Conservation (phyloP, 2,329 filamentous ascomycete species). For the Xylaria sp. region DNA sequence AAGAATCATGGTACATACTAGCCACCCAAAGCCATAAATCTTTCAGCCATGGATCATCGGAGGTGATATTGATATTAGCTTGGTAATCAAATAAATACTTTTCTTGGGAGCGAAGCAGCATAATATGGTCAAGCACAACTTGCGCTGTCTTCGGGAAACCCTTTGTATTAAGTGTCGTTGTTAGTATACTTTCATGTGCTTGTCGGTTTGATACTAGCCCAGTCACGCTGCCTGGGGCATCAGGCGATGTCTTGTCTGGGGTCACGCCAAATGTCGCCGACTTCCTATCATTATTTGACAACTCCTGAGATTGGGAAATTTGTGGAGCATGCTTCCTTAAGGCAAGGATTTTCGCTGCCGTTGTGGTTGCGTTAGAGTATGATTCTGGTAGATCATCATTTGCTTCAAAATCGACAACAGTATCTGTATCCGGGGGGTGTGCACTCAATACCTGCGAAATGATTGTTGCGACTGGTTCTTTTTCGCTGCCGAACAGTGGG, state of each 20-base stretch:
- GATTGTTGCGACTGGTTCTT: conserved; percentile 49
- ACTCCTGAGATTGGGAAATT: conserved; percentile 24
- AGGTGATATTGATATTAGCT: conserved; percentile 69
- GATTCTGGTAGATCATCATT: conserved; percentile 47
- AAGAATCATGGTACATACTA: conserved; percentile 51
- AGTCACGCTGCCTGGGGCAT: conserved; percentile 46
- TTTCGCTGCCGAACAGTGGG: conserved; percentile 62
- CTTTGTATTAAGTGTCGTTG: conserved; percentile 50
- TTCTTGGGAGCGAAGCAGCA: conserved; percentile 65
- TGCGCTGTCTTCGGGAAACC: conserved; percentile 59
- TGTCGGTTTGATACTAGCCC: conserved; percentile 57
- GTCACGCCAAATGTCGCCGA: conserved; percentile 28
- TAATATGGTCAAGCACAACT: conserved; percentile 59
- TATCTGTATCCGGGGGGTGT: conserved; percentile 42
- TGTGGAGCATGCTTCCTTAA: conserved; percentile 48
- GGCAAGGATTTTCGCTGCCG: conserved; percentile 56
- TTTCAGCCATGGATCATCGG: conserved; percentile 75
- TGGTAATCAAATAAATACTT: conserved; percentile 68
- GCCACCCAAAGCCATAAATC: conserved; percentile 80
- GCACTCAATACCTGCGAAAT: conserved; percentile 50
- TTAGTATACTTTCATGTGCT: conserved; percentile 61
- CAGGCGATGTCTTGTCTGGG: conserved; percentile 43
- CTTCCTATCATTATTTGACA: conserved; percentile 26
- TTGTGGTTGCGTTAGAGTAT: conserved; percentile 49
- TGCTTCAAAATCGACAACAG: conserved; percentile 47